Percentiles rank a stretch among this genome's conserved stretches.
These are phyloP conservation scores for Astragalus glycyphyllos DNA, from an alignment of 306 rosid species.

Conservation along the genomic window DNA sequence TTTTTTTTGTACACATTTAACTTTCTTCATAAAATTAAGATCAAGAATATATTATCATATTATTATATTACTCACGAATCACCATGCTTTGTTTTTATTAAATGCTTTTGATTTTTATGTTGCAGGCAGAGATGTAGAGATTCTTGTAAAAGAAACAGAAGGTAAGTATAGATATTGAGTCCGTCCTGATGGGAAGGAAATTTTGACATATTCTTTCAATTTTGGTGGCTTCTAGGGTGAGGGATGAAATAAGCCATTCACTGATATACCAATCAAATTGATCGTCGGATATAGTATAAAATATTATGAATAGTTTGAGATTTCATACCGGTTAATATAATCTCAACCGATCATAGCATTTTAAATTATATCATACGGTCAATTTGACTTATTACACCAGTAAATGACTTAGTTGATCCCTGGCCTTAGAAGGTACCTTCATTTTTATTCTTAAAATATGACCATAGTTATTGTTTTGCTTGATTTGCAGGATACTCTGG, in stretches of 20 bases:
- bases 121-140: constrained; percentile 82
- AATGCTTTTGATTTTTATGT: constrained; percentile 32
- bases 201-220: constrained; percentile 23
- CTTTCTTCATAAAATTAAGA: constrained; percentile 25
- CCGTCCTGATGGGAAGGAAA: constrained; percentile 11
- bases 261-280: too few relatives aligned
- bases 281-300: too few relatives aligned
- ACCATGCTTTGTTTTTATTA: neutral
- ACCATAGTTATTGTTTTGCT: constrained; percentile 3
- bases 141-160: constrained; percentile 83
- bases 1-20: constrained; percentile 1
- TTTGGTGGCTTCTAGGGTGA: too few relatives aligned
- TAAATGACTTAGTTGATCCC: too few relatives aligned
- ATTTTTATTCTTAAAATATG: neutral
- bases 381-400: too few relatives aligned
- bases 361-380: too few relatives aligned
- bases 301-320: too few relatives aligned
- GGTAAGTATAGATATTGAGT: constrained; percentile 49
- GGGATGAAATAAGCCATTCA: too few relatives aligned
- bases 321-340: too few relatives aligned
- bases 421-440: too few relatives aligned
- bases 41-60: neutral
- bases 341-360: too few relatives aligned
- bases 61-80: constrained; percentile 5
- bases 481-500: constrained; percentile 86